These are phyloP conservation scores for Apiospora koreana DNA, from an alignment of 2,329 filamentous ascomycete species.

Conservation along the genomic window DNA sequence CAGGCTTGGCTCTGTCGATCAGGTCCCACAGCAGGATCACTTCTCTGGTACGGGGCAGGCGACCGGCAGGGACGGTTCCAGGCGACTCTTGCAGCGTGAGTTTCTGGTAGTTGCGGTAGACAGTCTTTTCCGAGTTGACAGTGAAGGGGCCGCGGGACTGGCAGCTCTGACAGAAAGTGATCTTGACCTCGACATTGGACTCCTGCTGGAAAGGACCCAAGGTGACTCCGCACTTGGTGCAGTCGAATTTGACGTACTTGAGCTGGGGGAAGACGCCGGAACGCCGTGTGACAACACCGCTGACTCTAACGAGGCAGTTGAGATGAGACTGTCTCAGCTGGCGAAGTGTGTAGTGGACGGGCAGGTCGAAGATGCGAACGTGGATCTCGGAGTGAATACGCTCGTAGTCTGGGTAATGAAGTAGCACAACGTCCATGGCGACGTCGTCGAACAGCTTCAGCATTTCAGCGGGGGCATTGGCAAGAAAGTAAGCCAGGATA, in stretches of 20 bases:
- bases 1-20: slow-evolving; percentile 94
- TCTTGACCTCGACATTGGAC: slow-evolving; percentile 93
- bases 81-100: slow-evolving; percentile 96
- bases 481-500: slow-evolving; percentile 91
- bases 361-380: slow-evolving; percentile 92
- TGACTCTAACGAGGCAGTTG: slow-evolving; percentile 92
- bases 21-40: slow-evolving; percentile 96
- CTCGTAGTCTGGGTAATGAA: slow-evolving; percentile 97
- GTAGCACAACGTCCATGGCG: slow-evolving; percentile 91
- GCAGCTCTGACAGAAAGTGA: slow-evolving; percentile 94
- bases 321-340: slow-evolving; percentile 94
- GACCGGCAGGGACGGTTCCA: slow-evolving; percentile 92
- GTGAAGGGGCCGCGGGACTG: slow-evolving; percentile 94
- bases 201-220: slow-evolving; percentile 97
- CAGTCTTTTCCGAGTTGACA: slow-evolving; percentile 94
- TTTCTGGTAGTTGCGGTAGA: slow-evolving; percentile 99
- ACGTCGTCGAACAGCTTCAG: slow-evolving; percentile 96
- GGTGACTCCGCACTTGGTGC: slow-evolving; percentile 86
- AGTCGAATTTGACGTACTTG: slow-evolving; percentile 98
- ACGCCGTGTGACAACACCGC: slow-evolving; percentile 90
- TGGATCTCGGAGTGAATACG: slow-evolving; percentile 98
- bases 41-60: slow-evolving; percentile 88
- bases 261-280: slow-evolving; percentile 96
- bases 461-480: slow-evolving; percentile 93
- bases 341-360: slow-evolving; percentile 91